Evolutionary conservation across 2,329 filamentous ascomycete species (phyloP).

Genomic region (Neocatenulostroma microsporum): DNA sequence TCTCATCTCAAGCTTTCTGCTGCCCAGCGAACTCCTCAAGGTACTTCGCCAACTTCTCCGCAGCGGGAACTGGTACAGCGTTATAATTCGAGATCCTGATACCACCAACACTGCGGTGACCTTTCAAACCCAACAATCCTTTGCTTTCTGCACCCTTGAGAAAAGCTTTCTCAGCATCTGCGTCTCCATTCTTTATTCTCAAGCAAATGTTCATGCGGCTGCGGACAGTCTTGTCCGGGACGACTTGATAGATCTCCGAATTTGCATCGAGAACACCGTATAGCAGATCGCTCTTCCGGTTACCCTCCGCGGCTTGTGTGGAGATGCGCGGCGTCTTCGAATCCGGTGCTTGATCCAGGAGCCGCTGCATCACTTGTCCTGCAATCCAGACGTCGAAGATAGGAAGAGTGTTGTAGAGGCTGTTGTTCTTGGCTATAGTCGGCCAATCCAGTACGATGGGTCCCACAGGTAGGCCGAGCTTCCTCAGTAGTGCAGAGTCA

Average conservation of each 20-base stretch:
- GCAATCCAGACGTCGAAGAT: constrained; percentile 92
- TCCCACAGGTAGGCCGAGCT: constrained; percentile 66
- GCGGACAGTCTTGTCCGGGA: constrained; percentile 66
- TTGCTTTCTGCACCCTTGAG: constrained; percentile 60
- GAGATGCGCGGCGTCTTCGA: constrained; percentile 56
- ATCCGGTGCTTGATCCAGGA: constrained; percentile 46
- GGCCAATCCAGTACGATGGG: constrained; percentile 78
- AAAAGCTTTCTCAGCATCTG: constrained; percentile 68
- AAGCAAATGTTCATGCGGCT: constrained; percentile 97
- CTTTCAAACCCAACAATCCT: constrained; percentile 74
- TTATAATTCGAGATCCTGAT: constrained; percentile 89
- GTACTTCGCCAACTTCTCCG: constrained; percentile 59
- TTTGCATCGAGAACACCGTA: constrained; percentile 70
- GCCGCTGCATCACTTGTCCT: constrained; percentile 74
- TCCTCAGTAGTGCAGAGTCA: constrained; percentile 59
- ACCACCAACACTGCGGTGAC: constrained; percentile 81
- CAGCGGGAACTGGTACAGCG: constrained; percentile 61
- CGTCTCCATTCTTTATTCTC: constrained; percentile 58
- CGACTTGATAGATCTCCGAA: constrained; percentile 65
- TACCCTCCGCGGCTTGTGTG: constrained; percentile 66
- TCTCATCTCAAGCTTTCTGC: constrained; percentile 2
- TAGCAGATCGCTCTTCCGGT: constrained; percentile 67
- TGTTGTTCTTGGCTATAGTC: constrained; percentile 84
- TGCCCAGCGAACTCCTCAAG: constrained; percentile 50
- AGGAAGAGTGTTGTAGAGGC: constrained; percentile 88